Evolutionary conservation across 495 filamentous ascomycete genomes (phyloP), one percentile per base, ranked within the genome.

Genomic region (Hyaloscypha bicolor): DNA sequence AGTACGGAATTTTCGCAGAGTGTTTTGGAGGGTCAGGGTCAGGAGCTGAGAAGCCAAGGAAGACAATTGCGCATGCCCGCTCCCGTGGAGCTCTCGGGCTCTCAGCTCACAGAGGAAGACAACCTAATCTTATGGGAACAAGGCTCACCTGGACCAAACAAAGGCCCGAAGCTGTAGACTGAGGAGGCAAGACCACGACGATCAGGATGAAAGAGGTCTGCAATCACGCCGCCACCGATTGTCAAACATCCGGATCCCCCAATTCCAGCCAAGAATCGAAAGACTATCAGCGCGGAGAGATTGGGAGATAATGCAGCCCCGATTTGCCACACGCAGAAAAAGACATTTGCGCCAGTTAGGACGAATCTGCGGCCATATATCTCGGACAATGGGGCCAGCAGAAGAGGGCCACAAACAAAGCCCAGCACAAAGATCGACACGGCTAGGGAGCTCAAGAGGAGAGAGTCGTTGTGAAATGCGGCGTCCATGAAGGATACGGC

Each of bases 301-400:
- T 83, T 87, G 0, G 86, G 86, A 0, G 88, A 80, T 11, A 91
- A 75, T 4, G 90, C 90, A 69, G 89, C 90, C 1, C 88, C 89
- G 33, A 92, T 88, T 64, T 88, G 86, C 83, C 87, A 91, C 9
- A 83, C 78, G 74, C 88, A 80, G 69, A 91, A 96, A 66, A 91
- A 87, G 6, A 85, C 59, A 64, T 93, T 92, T 9, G 87, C 77
- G 3, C 79, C 73, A 31, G 86, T 86, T 29, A 93, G 77, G 12
- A 93, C 82, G 6, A 81, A 79, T 0, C 84, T 77, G 3, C 92
- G 82, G 0, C 92, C 92, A 66, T 91, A 93, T 19, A 93, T 87
- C 74, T 95, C 91, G 12, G 84, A 89, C 8, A 94, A 76, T 0
- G 92, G 91, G 0, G 88, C 88, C 12, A 93, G 77, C 53, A 93